Evolutionary conservation across 306 rosid species (phyloP).

Genomic region (Casuarina cunninghamiana): DNA sequence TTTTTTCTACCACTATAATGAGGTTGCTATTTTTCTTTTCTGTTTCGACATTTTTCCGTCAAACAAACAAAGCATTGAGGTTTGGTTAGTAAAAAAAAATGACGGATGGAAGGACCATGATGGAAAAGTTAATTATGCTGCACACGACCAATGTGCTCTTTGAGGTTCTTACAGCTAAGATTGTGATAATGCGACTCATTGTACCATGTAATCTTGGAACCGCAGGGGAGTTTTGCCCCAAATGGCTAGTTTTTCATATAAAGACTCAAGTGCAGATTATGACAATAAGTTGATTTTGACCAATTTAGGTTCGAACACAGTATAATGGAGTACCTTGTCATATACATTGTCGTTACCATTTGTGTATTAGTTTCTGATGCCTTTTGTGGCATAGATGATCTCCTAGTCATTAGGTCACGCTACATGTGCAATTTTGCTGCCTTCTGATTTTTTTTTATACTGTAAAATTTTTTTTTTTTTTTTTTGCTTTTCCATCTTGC

Average conservation of each 20-base stretch:
- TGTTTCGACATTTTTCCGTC: neutral
- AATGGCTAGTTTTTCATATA: neutral
- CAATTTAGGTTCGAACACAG: neutral
- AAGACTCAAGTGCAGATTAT: neutral
- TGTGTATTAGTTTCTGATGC: neutral
- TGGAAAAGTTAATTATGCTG: neutral
- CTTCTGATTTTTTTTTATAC: neutral
- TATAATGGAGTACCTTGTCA: neutral
- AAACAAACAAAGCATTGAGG: neutral
- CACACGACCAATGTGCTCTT: neutral
- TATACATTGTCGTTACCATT: neutral
- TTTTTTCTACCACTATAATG: neutral
- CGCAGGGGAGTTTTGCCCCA: neutral
- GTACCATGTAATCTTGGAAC: neutral
- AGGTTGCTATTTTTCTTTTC: neutral
- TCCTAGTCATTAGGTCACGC: neutral
- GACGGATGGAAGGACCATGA: neutral
- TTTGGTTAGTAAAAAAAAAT: neutral
- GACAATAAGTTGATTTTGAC: neutral
- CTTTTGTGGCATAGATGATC: neutral
- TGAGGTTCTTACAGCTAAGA: neutral
- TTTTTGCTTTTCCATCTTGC: neutral
- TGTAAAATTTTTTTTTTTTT: neutral
- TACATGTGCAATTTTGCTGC: neutral
- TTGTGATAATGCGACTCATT: neutral